These are phyloP conservation scores for Adenanthera pavonina DNA, from an alignment of 306 rosid genomes.

Conservation along the genomic window DNA sequence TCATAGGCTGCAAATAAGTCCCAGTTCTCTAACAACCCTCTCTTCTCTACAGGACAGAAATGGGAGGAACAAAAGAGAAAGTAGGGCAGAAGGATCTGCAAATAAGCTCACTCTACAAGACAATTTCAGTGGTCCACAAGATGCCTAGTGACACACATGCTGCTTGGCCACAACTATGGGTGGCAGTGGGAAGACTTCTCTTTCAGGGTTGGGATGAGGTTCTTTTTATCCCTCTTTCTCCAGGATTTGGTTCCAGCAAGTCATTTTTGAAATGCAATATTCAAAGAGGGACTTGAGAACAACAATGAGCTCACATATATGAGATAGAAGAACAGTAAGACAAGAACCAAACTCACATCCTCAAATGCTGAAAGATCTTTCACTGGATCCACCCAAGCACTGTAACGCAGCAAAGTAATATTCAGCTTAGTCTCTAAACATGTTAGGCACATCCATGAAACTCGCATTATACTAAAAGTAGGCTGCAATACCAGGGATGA, in stretches of 20 bases:
- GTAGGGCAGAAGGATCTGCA: slow-evolving; percentile 16
- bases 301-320: slow-evolving; percentile 19
- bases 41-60: slow-evolving; percentile 25
- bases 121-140: slow-evolving; percentile 10
- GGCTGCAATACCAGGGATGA: slow-evolving; percentile 44
- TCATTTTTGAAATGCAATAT: slow-evolving; percentile 37
- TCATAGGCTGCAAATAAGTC: not conserved
- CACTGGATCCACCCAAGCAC: slow-evolving; percentile 61
- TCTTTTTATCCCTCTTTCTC: slow-evolving; percentile 17
- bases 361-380: slow-evolving; percentile 55
- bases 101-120: not conserved
- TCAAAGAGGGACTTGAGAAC: slow-evolving; percentile 16
- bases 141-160: slow-evolving; percentile 1
- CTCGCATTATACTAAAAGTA: slow-evolving; percentile 4
- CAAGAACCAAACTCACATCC: slow-evolving; percentile 54
- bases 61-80: not conserved
- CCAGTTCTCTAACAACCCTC: slow-evolving; percentile 33
- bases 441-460: slow-evolving; percentile 31
- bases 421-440: slow-evolving; percentile 20
- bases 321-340: slow-evolving; percentile 26
- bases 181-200: not conserved
- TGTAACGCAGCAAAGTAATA: slow-evolving; percentile 37
- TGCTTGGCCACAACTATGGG: not conserved
- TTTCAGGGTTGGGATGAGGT: not conserved
- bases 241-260: slow-evolving; percentile 19